Percentiles rank a stretch among this genome's conserved stretches.
These are phyloP conservation scores for Suillus lakei DNA, from an alignment of 768 basidiomycete genomes.

Conservation along the genomic window DNA sequence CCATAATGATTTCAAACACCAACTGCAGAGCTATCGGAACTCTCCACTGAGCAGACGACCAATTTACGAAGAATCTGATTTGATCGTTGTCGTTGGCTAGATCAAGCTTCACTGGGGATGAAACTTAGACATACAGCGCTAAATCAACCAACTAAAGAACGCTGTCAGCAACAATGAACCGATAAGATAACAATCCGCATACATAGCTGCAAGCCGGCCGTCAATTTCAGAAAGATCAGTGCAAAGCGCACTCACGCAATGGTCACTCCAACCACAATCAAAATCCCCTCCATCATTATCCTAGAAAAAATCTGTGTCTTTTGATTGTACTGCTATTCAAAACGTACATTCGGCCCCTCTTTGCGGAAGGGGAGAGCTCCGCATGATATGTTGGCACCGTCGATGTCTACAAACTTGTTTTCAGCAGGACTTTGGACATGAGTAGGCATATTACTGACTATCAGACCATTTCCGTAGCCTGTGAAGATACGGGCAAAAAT, in stretches of 20 bases:
- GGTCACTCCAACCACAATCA: constrained; percentile 39
- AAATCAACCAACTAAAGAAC: constrained; percentile 42
- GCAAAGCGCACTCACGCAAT: constrained; percentile 35
- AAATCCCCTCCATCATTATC: constrained; percentile 13
- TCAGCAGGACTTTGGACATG: not conserved
- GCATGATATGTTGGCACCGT: constrained; percentile 50
- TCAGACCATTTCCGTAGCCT: constrained; percentile 47
- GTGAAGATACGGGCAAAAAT: constrained; percentile 46
- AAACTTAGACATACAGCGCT: constrained; percentile 36
- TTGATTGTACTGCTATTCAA: not conserved
- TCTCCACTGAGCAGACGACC: constrained; percentile 44
- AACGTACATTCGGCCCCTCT: constrained; percentile 40
- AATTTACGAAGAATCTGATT: constrained; percentile 36
- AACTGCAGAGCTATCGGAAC: constrained; percentile 48
- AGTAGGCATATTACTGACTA: constrained; percentile 26
- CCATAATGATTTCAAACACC: constrained; percentile 44
- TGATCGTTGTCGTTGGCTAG: not conserved
- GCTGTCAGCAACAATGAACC: not conserved
- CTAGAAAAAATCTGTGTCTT: not conserved
- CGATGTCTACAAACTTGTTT: constrained; percentile 37
- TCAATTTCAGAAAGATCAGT: not conserved
- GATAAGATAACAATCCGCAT: constrained; percentile 2
- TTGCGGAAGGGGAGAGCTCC: constrained; percentile 48
- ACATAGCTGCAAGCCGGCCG: not conserved
- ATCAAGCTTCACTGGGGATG: not conserved